Conservation (phyloP, 108 stramenopile species). For the Skeletonema menzelii region DNA sequence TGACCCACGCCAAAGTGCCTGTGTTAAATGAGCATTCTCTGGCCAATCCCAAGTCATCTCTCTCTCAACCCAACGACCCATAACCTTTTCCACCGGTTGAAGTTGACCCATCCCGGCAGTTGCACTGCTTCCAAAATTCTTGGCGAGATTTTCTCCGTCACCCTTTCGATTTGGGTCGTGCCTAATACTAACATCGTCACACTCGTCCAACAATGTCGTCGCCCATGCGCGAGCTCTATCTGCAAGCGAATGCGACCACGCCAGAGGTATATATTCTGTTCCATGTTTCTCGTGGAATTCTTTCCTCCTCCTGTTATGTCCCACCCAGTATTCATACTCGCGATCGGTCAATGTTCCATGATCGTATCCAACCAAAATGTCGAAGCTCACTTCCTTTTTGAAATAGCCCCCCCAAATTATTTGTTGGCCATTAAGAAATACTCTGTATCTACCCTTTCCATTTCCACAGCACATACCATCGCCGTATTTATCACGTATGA, state of each 20-base stretch:
- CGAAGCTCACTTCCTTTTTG: conserved; percentile 11
- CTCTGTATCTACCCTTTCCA: conserved; percentile 29
- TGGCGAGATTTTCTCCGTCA: conserved; percentile 16
- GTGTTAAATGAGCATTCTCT: background rate
- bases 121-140: background rate
- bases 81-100: background rate
- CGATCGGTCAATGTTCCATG: conserved; percentile 28
- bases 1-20: conserved; percentile 17
- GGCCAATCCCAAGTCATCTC: conserved; percentile 3
- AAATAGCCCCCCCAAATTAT: background rate
- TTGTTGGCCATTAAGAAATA: conserved; percentile 30
- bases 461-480: conserved; percentile 46
- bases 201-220: conserved; percentile 22
- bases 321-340: conserved; percentile 34
- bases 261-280: conserved; percentile 33
- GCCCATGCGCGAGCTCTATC: conserved; percentile 38
- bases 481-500: conserved; percentile 34
- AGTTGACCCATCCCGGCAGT: background rate
- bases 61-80: conserved; percentile 8
- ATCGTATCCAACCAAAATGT: conserved; percentile 42
- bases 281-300: conserved; percentile 18
- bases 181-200: background rate
- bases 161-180: conserved; percentile 3
- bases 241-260: conserved; percentile 37
- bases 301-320: conserved; percentile 35